Conservation (phyloP, 1,139 yeast genomes). For the Debaryomyces sp. region DNA sequence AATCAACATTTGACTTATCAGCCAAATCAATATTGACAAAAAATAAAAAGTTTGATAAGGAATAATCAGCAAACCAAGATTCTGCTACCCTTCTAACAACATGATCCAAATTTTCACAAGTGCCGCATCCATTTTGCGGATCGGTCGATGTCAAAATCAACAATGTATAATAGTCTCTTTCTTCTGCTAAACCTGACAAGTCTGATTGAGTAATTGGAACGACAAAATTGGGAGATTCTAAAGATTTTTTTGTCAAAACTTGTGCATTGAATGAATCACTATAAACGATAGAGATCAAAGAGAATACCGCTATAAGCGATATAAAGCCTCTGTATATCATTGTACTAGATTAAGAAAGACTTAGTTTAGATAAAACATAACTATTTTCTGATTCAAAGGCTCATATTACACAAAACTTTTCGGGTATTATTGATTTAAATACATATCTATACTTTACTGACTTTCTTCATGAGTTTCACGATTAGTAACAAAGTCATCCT, state of each 20-base stretch:
- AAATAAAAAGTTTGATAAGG: conserved; percentile 38
- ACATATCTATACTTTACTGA: background rate
- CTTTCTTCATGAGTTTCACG: conserved; percentile 13
- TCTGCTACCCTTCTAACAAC: conserved; percentile 41
- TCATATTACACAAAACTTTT: conserved; percentile 3
- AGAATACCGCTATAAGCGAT: conserved; percentile 2
- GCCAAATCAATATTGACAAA: conserved; percentile 56
- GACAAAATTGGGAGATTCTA: conserved; percentile 22
- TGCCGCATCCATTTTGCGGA: conserved; percentile 34
- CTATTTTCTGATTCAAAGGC: background rate
- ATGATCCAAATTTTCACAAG: conserved; percentile 24
- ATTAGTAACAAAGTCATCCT: conserved; percentile 48
- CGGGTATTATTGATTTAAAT: background rate
- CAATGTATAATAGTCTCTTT: conserved; percentile 41
- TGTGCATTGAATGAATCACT: conserved; percentile 8
- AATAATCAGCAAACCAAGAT: conserved; percentile 48
- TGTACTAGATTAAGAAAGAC: background rate
- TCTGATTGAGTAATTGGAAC: conserved; percentile 34
- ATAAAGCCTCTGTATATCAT: background rate
- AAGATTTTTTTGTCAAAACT: conserved; percentile 17
- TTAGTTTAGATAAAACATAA: background rate
- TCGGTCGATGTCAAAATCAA: conserved; percentile 38
- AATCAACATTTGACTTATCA: conserved; percentile 34
- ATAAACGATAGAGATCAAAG: background rate
- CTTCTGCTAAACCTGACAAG: conserved; percentile 33